These are phyloP conservation scores for Diaporthe velutina DNA, from an alignment of 2,329 filamentous ascomycete species.

Conservation along the genomic window DNA sequence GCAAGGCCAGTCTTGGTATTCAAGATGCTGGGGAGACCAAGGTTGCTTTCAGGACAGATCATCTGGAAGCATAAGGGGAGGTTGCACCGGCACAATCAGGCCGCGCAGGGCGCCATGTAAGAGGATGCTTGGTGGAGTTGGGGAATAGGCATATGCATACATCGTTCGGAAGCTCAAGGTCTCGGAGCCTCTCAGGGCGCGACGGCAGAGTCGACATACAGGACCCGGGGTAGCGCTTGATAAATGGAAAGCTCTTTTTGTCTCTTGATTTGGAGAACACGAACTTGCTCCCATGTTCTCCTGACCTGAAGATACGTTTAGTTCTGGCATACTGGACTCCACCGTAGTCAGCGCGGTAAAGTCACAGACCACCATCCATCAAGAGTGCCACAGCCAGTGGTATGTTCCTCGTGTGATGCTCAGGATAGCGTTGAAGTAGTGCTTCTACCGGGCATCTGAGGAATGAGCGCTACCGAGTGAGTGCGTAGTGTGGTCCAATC, in stretches of 20 bases:
- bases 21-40: slow-evolving; percentile 29
- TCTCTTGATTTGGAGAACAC: neutral
- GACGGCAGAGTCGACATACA: neutral
- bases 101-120: neutral
- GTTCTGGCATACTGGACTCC: neutral
- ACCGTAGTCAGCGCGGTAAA: neutral
- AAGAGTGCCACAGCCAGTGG: neutral
- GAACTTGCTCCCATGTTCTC: neutral
- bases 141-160: neutral
- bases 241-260: neutral
- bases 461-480: neutral
- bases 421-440: neutral
- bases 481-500: neutral
- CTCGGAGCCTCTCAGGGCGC: neutral
- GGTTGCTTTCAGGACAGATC: slow-evolving; percentile 29
- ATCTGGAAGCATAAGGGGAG: slow-evolving; percentile 23
- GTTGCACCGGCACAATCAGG: neutral
- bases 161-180: neutral
- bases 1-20: slow-evolving; percentile 5
- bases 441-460: neutral
- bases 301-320: no score
- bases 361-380: neutral
- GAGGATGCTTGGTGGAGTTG: neutral
- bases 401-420: no score
- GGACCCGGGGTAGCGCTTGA: neutral